phyloP scores from a whole-genome alignment of 1,284 basidiomycete species.

The Microbotryum violaceum region DNA sequence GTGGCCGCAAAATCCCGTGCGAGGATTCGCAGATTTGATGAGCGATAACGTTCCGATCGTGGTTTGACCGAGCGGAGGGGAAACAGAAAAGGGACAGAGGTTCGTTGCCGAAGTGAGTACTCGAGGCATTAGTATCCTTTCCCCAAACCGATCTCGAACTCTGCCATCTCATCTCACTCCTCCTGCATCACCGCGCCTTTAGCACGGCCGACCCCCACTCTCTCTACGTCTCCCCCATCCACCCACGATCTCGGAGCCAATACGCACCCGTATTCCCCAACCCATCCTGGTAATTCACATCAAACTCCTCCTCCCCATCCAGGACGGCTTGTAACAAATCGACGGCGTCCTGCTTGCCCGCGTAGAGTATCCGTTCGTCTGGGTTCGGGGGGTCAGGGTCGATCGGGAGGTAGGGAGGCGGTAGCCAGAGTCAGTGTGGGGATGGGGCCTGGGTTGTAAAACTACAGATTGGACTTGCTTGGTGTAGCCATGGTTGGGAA shows the following conservation, averaged over 20 bases:
- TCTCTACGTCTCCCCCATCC: neutral
- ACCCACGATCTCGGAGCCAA: neutral
- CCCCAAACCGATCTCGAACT: constrained; percentile 55
- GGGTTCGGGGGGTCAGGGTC: neutral
- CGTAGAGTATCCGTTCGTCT: constrained; percentile 68
- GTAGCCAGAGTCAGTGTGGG: no score
- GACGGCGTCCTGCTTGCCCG: constrained; percentile 66
- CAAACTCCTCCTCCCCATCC: constrained; percentile 40
- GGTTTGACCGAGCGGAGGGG: constrained; percentile 5
- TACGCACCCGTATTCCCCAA: constrained; percentile 27
- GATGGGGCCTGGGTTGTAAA: no score
- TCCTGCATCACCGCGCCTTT: constrained; percentile 42
- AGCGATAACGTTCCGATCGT: neutral
- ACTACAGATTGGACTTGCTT: no score
- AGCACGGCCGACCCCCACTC: constrained; percentile 1
- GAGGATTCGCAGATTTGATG: no score
- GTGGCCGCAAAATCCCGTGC: constrained; percentile 7
- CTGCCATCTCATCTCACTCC: constrained; percentile 40
- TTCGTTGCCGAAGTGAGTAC: neutral
- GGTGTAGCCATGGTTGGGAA: no score
- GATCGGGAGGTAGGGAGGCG: neutral
- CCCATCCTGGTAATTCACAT: constrained; percentile 70
- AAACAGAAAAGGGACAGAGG: neutral
- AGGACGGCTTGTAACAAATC: constrained; percentile 59
- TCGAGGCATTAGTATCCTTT: neutral